Conservation (phyloP, 2,329 filamentous ascomycete genomes). For the Claviceps sorghi region DNA sequence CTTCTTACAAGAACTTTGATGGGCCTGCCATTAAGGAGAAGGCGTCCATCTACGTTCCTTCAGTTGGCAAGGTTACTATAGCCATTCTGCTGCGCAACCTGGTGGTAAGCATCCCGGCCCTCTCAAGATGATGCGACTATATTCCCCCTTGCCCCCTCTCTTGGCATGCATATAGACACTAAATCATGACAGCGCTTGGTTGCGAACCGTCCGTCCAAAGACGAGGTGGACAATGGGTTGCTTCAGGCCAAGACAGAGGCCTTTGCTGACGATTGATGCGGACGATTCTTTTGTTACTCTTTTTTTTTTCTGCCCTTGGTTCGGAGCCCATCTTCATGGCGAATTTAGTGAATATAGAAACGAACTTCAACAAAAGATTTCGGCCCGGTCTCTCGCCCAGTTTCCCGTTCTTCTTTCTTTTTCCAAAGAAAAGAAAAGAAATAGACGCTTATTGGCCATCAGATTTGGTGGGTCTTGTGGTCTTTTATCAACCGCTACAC, state of each 20-base stretch:
- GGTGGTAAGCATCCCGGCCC: conserved; percentile 43
- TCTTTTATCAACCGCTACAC: too few relatives aligned
- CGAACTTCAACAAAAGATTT: too few relatives aligned
- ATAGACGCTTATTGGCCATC: too few relatives aligned
- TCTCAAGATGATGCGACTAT: not conserved
- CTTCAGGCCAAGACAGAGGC: conserved; percentile 27
- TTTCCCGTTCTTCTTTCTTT: too few relatives aligned
- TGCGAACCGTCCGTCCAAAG: conserved; percentile 31
- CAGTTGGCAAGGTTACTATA: conserved; percentile 95
- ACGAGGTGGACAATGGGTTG: conserved; percentile 19
- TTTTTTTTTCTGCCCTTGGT: too few relatives aligned
- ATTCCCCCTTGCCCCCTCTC: too few relatives aligned
- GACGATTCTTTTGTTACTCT: not conserved
- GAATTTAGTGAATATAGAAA: too few relatives aligned
- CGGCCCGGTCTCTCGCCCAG: too few relatives aligned
- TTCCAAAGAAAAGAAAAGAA: too few relatives aligned
- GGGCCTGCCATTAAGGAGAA: conserved; percentile 78
- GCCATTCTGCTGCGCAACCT: conserved; percentile 80
- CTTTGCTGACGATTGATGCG: conserved; percentile 23
- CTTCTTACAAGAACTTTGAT: conserved; percentile 86
- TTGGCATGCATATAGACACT: conserved; percentile 8
- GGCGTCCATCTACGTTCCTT: conserved; percentile 91
- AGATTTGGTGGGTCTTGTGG: too few relatives aligned
- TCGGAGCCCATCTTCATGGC: too few relatives aligned
- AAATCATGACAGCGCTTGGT: conserved; percentile 30